Evolutionary conservation across 1,284 basidiomycete genomes (phyloP).

Genomic region (Phellinidium pouzarii): DNA sequence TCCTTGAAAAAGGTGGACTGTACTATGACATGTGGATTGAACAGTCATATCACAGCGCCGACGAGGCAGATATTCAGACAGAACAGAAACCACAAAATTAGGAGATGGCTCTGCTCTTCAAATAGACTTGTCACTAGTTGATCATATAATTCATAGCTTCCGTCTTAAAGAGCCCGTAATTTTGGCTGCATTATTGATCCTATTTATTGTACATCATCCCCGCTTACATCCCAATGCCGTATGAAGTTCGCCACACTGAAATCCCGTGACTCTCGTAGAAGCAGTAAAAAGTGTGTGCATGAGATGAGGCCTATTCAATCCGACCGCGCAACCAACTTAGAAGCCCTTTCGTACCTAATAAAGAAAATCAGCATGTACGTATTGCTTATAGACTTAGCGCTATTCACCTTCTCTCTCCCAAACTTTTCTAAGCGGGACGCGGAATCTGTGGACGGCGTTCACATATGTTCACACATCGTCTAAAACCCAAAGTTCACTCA

Average conservation of each 20-base stretch:
- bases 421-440: constrained; percentile 67
- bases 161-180: not conserved
- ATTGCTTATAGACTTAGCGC: not conserved
- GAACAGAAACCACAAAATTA: not conserved
- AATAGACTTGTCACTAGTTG: no score
- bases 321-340: constrained; percentile 67
- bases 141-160: not conserved
- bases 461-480: no score
- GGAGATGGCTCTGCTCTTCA: not conserved
- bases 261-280: not conserved
- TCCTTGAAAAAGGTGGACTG: constrained; percentile 65
- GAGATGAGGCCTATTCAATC: constrained; percentile 39
- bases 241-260: not conserved
- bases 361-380: not conserved
- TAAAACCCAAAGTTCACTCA: constrained; percentile 42
- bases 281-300: not conserved
- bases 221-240: not conserved
- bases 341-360: constrained; percentile 59
- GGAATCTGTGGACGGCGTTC: constrained; percentile 45
- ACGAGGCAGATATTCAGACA: constrained; percentile 14
- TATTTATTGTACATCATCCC: not conserved
- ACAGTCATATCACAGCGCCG: constrained; percentile 40
- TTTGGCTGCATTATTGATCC: not conserved
- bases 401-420: constrained; percentile 68
- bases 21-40: constrained; percentile 87